Base-by-base conservation (phyloP, 352 stramenopile species). In the Pythium grandisporangium region DNA sequence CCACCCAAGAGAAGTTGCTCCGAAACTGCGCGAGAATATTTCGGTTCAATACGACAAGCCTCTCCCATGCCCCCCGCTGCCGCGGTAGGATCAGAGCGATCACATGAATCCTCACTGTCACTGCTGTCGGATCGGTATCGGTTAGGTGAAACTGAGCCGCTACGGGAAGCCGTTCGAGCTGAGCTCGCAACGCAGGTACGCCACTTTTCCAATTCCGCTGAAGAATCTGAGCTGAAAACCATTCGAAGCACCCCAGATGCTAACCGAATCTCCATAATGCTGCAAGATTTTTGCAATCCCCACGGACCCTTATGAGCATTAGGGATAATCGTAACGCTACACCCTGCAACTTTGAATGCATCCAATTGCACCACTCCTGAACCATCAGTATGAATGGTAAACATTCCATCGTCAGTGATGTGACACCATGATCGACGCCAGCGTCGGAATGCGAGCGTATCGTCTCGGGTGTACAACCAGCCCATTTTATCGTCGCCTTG, bases 391-490 rank as follows among this genome's bases (percentile, higher is more conserved):
- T 92, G 66, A 29, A 90, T 63, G 0, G 65, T 84, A 7, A 94
- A 72, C 6, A 75, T 55, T 1, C 77, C 72, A 21, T 84, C 56
- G 14, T 82, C 59, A 30, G 89, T 72, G 1, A 93, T 41, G 35
- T 86, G 75, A 39, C 81, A 92, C 77, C 77, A 94, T 7, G 65
- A 79, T 13, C 81, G 70, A 39, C 75, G 70, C 82, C 82, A 94
- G 20, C 82, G 64, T 45, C 70, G 71, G 48, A 94, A 94, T 19
- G 82, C 75, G 8, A 94, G 66, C 12, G 73, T 84, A 30, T 92
- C 77, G 32, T 93, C 82, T 52, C 79, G 47, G 6, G 65, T 83
- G 48, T 83, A 94, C 23, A 94, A 47, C 82, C 82, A 94, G 2
- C 82, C 77, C 66, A 88, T 85, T 38, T 70, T 65, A 26, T 84